Conservation (phyloP, 768 basidiomycete species). For the Leccinum subgranulosum region DNA sequence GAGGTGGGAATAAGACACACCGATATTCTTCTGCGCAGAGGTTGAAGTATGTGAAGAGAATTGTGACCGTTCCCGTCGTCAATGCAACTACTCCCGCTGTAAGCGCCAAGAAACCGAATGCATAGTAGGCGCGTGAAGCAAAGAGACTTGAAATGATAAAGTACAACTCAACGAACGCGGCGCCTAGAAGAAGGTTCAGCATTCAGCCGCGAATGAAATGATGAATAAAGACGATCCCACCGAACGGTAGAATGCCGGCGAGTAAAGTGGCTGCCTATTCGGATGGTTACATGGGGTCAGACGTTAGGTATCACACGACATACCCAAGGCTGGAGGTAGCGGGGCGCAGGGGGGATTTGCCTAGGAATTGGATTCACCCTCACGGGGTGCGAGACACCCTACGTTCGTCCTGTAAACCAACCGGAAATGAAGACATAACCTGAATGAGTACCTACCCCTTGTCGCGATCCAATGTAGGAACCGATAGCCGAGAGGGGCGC, state of each 20-base stretch:
- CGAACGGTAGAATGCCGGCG: constrained; percentile 92
- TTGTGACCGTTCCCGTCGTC: constrained; percentile 88
- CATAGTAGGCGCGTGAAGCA: constrained; percentile 90
- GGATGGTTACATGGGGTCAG: constrained; percentile 8
- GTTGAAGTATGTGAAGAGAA: constrained; percentile 86
- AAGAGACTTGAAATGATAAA: constrained; percentile 90
- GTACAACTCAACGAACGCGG: constrained; percentile 93
- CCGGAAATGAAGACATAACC: not conserved
- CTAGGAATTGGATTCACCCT: constrained; percentile 91
- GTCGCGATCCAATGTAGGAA: constrained; percentile 80
- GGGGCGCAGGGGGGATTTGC: constrained; percentile 89
- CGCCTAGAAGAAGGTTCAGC: constrained; percentile 46
- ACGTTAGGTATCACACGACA: constrained; percentile 18
- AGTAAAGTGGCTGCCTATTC: constrained; percentile 66
- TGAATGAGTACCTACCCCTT: constrained; percentile 60
- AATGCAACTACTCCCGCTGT: constrained; percentile 80
- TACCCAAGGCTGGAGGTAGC: constrained; percentile 82
- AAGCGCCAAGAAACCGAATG: constrained; percentile 91
- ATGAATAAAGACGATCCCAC: constrained; percentile 36
- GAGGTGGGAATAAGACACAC: constrained; percentile 42
- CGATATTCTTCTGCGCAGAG: constrained; percentile 95
- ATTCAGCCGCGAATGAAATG: constrained; percentile 4
- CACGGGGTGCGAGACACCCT: constrained; percentile 80
- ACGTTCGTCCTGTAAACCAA: constrained; percentile 9
- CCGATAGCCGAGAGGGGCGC: constrained; percentile 89